Conservation (phyloP, 306 rosid genomes). For the Malus domestica region ASM211411v1 NC_041799.1:6719001-6719500, state of each 20-base stretch:
- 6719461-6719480: conserved; percentile 68
- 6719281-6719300: conserved; percentile 63
- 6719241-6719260: neutral
- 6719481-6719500: conserved; percentile 66
- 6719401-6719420: conserved; percentile 92
- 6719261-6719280: conserved; percentile 51
- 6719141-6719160: too few relatives aligned
- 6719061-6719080: too few relatives aligned
- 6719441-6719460: conserved; percentile 90
- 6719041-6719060: neutral
- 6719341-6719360: conserved; percentile 66
- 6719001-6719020: neutral
- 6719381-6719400: conserved; percentile 89
- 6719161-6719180: rapidly evolving
- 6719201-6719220: conserved; percentile 16
- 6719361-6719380: conserved; percentile 70
- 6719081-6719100: too few relatives aligned
- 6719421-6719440: conserved; percentile 91
- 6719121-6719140: too few relatives aligned
- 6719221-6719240: conserved; percentile 13
- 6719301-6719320: conserved; percentile 77
- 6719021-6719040: conserved; percentile 16
- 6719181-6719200: too few relatives aligned
- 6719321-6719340: conserved; percentile 90
- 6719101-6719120: too few relatives aligned